Evolutionary conservation across 176 grass and related monocot species (phyloP), one percentile per base, ranked within the genome.

Genomic region (Rhynchospora breviuscula): DNA sequence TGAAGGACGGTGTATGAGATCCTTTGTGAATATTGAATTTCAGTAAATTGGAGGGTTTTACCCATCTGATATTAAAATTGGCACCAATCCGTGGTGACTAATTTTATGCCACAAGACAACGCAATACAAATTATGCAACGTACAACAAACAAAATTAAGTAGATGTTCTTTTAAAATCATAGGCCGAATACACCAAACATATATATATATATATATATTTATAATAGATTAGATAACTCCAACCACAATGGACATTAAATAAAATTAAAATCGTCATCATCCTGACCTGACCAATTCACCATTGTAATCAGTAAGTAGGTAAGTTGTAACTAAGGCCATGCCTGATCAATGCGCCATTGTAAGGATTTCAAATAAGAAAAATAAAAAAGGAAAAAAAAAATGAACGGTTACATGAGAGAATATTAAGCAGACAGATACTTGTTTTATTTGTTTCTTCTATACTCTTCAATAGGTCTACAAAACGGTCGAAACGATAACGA

Each of bases 141-240:
- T 26, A 21, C 46, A 74, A 74, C 70, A 74, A 74, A 74, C 46
- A 52, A 73, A 74, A n/a, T n/a, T n/a, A n/a, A 74, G 35, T 46
- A 7, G 5, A 21, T 74, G 69, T 5, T 51, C 46, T 75, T 25
- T 15, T 23, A 49, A 33, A 51, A 73, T 73, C 44, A 21, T 48
- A 73, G 18, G 19, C 22, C 23, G 19, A n/a, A 19, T 48, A 47
- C 23, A 49, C 35, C 6, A 35, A 7, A 71, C 67, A 71, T 19
- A n/a, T 71, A 72, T 22, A n/a, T n/a, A n/a, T n/a, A n/a, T n/a
- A n/a, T n/a, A n/a, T n/a, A n/a, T n/a, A n/a, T 72, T 72, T 0
- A 48, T 48, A 48, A 21, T 47, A 72, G 43, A 48, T 48, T 47
- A 72, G 43, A 48, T 22, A 72, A 72, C 22, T 47, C 22, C 18